Evolutionary conservation across 2,329 filamentous ascomycete species (phyloP), one percentile per base, ranked within the genome.

Genomic region (Fusarium nisikadoi): DNA sequence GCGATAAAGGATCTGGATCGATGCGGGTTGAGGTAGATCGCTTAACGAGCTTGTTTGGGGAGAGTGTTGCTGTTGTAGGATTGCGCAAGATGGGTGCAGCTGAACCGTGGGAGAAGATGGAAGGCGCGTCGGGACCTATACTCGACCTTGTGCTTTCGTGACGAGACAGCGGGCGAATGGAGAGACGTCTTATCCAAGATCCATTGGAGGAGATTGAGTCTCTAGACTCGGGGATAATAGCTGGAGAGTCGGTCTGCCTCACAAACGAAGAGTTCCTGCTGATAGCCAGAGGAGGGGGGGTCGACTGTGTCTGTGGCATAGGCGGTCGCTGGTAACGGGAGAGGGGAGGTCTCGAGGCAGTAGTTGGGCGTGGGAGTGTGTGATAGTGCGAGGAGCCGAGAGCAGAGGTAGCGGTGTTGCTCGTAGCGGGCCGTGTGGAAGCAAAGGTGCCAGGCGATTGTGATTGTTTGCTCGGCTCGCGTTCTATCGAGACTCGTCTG

Each of bases 11-110:
- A 10, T 85, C 82, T 52, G 84, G 79, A 68, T 83, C 82, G 57
- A 84, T 78, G 56, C 86, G 86, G 50, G 85, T 83, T 25, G 91
- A 89, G 6, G 90, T 86, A 41, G 89, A 86, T 67, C 92, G 89
- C 82, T 95, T 95, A 57, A 94, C 92, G 43, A 95, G 85, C 83
- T 94, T 94, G 81, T 95, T 95, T 23, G 90, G 91, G 13, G 89
- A 84, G 36, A 89, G 80, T 68, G 85, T 85, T 73, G 80, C 81
- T 71, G 79, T 82, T 23, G 80, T 67, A 23, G 83, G 78, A 46
- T 68, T 69, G 38, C 77, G 71, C 27, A 83, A 80, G 64, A 94
- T 92, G 20, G 92, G 90, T 29, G 87, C 89, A 3, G 86, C 87
- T 39, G 92, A 94, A 65, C 86, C 88, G 81, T 93, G 88, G 23